A percentile compares a stretch with the other conserved stretches of the same genome.
Conservation (phyloP, 768 basidiomycete genomes). For the Rhodosporidiobolus odoratus region DNA sequence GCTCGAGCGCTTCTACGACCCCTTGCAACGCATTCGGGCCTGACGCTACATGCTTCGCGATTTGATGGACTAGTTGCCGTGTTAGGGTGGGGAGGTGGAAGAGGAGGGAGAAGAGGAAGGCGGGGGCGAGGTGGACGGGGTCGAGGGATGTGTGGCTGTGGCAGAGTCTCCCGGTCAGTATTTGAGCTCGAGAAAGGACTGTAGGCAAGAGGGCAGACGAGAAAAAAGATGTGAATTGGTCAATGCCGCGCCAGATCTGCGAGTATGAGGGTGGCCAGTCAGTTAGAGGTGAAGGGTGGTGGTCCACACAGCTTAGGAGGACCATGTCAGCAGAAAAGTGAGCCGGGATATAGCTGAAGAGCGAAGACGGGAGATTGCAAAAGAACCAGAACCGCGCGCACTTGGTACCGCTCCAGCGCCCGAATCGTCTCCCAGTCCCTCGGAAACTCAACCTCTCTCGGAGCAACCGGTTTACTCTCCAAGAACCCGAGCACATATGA, state of each 20-base stretch:
- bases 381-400: not conserved
- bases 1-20: not conserved
- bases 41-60: not conserved
- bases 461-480: not conserved
- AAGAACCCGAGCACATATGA: not conserved
- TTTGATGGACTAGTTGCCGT: not conserved
- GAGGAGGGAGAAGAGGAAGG: slow-evolving; percentile 11
- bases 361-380: not conserved
- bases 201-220: not conserved
- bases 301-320: not conserved
- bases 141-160: not conserved
- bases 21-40: not conserved
- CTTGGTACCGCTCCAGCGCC: not conserved
- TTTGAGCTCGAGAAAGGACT: not conserved
- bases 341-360: not conserved
- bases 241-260: slow-evolving; percentile 6
- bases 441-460: not conserved
- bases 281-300: not conserved
- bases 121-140: not conserved
- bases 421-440: slow-evolving; percentile 8
- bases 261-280: not conserved
- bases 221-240: not conserved
- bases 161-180: too few species aligned
- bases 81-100: not conserved
- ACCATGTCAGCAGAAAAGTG: too few species aligned